Evolutionary conservation across 2,329 filamentous ascomycete species (phyloP).

Genomic region (Metarhizium guizhouense): DNA sequence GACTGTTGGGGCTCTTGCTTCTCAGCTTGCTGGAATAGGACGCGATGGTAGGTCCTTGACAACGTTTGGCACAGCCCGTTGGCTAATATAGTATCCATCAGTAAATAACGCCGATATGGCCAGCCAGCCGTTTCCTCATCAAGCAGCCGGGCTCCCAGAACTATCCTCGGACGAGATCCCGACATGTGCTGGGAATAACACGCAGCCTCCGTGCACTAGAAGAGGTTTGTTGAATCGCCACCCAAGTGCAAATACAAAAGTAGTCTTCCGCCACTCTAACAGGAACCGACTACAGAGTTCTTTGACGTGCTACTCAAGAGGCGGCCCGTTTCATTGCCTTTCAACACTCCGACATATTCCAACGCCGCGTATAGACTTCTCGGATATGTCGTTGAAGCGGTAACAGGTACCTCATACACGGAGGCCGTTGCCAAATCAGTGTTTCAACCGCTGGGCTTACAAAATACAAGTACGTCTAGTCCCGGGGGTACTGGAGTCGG

Average conservation of each 20-base stretch:
- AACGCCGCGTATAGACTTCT: conserved; percentile 15
- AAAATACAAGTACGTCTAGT: conserved; percentile 2
- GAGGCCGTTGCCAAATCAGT: conserved; percentile 2
- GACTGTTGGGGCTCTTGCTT: conserved; percentile 11
- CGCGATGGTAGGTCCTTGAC: conserved; percentile 7
- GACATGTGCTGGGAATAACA: conserved; percentile 9
- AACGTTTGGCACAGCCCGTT: neutral
- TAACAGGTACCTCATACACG: conserved; percentile 11
- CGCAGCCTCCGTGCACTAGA: conserved; percentile 4
- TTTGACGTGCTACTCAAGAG: conserved; percentile 9
- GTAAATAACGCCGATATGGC: conserved; percentile 1
- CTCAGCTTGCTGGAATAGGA: conserved; percentile 10
- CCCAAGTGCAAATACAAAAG: too few relatives aligned
- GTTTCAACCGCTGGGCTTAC: conserved; percentile 5
- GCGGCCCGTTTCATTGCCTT: conserved; percentile 10
- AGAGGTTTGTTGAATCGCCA: neutral
- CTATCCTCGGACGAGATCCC: conserved; percentile 7
- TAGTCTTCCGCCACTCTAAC: neutral
- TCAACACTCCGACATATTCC: conserved; percentile 12
- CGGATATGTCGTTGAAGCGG: conserved; percentile 12
- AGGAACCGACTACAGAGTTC: conserved; percentile 8
- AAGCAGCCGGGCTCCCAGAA: conserved; percentile 6
- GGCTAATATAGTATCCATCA: neutral
- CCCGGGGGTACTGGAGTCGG: conserved; percentile 1
- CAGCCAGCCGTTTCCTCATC: conserved; percentile 6